Base-by-base conservation (phyloP, 305 asterid genomes). In the Fraxinus paxiana region DNA sequence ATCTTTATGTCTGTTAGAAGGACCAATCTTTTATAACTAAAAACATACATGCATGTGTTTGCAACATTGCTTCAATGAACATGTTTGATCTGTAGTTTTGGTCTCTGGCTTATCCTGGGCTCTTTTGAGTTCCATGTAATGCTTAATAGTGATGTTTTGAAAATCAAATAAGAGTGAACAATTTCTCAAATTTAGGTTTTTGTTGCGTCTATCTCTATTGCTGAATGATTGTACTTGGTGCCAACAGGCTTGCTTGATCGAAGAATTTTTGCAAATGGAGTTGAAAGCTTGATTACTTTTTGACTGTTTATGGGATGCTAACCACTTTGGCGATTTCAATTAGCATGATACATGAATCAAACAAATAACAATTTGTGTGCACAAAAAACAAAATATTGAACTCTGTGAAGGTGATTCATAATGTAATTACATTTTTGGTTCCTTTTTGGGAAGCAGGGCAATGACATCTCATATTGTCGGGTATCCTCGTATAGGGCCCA, bases 401-500 rank as follows among this genome's bases (percentile, higher is more conserved):
- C 73, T 28, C 73, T 65, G 18, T 65, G 34, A 12, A 26, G 15
- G 34, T 1, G 20, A 9, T 6, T 65, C 37, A 12, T 26, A 26
- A 65, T 78, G 65, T 83, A 77, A 84, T 28, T 65, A 34, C 46
- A 48, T 65, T 74, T 26, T 67, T 80, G 33, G 43, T 13, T 46
- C 34, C 81, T 75, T 65, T 80, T 77, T 59, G 67, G 31, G 54
- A 38, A 79, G 24, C 86, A 87, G 90, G 88, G 80, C 89, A 18
- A 87, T 90, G 91, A 75, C 92, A 18, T 88, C 93, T 78, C 93
- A 90, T 51, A 30, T 85, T 63, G 88, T 87, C 9, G 92, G 93
- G 65, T 90, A 87, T 82, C 92, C 93, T 80, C 91, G 92, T 5
- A 83, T 90, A 82, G 93, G 92, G 46, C 88, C 92, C 12, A 90